Percentiles rank a stretch among this genome's conserved stretches.
Conservation (phyloP, 257 asterid genomes). For the Ilex aquifolium region DNA sequence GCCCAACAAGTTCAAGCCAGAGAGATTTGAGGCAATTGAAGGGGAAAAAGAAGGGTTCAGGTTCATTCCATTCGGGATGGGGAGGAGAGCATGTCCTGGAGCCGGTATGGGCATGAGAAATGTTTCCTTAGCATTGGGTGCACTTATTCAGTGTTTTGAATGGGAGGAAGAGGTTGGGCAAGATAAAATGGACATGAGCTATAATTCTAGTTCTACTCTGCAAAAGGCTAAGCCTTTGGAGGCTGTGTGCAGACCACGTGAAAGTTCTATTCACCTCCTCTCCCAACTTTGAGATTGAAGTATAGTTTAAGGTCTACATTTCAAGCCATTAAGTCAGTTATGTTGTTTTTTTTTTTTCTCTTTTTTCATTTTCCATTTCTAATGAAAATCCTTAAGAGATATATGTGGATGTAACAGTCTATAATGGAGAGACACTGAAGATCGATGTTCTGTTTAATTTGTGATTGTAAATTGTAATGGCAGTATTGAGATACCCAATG, state of each 20-base stretch:
- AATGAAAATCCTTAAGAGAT: no score
- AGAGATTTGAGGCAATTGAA: slow-evolving; percentile 31
- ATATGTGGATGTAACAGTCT: no score
- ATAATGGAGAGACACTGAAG: no score
- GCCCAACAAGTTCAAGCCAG: slow-evolving; percentile 41
- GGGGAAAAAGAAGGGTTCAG: slow-evolving; percentile 23
- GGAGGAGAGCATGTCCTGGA: slow-evolving; percentile 63
- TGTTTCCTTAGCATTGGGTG: slow-evolving; percentile 40
- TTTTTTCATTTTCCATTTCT: no score
- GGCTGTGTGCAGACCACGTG: slow-evolving; percentile 30
- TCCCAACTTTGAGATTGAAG: slow-evolving; percentile 15
- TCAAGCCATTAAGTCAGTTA: not conserved
- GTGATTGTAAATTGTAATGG: no score
- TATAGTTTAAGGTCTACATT: no score
- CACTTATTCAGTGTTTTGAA: slow-evolving; percentile 49
- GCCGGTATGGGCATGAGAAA: slow-evolving; percentile 32
- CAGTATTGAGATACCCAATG: no score
- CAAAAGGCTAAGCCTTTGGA: slow-evolving; percentile 37
- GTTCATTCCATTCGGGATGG: slow-evolving; percentile 50
- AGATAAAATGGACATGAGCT: slow-evolving; percentile 14
- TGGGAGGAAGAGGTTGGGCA: slow-evolving; percentile 37
- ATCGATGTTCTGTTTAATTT: no score
- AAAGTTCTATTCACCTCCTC: slow-evolving; percentile 22
- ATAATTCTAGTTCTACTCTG: not conserved
- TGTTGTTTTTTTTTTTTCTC: no score